Evolutionary conservation across 2,329 filamentous ascomycete genomes (phyloP), one percentile per base, ranked within the genome.

Genomic region (Penicillium sp.): DNA sequence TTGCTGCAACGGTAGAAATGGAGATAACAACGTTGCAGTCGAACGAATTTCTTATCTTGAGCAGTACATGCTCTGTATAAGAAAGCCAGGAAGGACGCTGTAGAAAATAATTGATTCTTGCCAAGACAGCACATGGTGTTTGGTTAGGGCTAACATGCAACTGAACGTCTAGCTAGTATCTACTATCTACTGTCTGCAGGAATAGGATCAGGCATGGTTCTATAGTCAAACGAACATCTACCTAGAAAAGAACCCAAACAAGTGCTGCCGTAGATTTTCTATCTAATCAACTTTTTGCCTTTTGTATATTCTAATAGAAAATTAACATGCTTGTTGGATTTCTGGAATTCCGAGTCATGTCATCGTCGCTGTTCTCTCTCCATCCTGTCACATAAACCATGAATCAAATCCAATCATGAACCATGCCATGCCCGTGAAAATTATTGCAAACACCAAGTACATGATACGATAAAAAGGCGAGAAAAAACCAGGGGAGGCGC

Each of bases 371-470:
- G 38, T 46, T 28, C 26, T 38, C 16, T 35, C 49, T 52, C 35
- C 48, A 18, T 52, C 28, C 16, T 35, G 26, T 33, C 23, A 30
- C 18, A 43, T 47, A 50, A 56, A 56, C 40, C 42, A 59, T 45
- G 38, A 50, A 59, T 55, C 46, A 59, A 59, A 52, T 52, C 53
- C 48, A 55, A 53, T 59, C 57, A 59, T 59, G 55, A 56, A 56
- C 57, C 57, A 59, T 59, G 57, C 57, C 57, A 59, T 59, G 57
- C 57, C 57, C 57, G 53, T 56, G 47, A 56, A 49, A 52, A 59
- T 55, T 59, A 59, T 53, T 59, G 55, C 53, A 59, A 59, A 59
- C 57, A 59, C 57, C 57, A 59, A 55, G 53, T 56, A 56, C 49
- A 59, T 56, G 53, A 52, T 52, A 56, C 24, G 21, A 55, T 16